Base-by-base conservation (phyloP, 257 asterid species). In the Solanum phureja region DNA sequence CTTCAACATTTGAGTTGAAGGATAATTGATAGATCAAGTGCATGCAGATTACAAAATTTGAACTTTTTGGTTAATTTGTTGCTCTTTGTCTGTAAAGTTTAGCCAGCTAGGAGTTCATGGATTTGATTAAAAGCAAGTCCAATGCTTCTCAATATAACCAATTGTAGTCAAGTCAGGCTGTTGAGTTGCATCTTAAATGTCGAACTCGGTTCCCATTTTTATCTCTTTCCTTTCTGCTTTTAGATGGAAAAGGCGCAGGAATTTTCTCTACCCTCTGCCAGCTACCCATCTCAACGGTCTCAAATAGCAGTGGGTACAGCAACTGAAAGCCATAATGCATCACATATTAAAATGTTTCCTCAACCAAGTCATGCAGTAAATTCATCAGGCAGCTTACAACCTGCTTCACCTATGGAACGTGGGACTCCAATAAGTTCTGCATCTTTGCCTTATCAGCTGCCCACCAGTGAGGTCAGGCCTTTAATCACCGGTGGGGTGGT, bases 381-480 rank as follows among this genome's bases (percentile, higher is more conserved):
- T 90, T 52, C 94, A 87, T 87, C 95, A 42, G 96, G 94, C 87
- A 90, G 87, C 87, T 88, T 93, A 86, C 94, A 90, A 87, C 72
- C 95, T 35, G 87, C 90, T 86, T 86, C 94, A 73, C 90, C 94
- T 82, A 62, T 90, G 83, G 90, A 89, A 87, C 96, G 90, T 86
- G 93, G 85, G 68, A 44, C 90, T 37, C 84, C 91, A 21, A 86
- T 91, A 86, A 94, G 89, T 86, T 89, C 94, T 77, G 74, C 94
- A 62, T 86, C 96, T 87, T 91, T 92, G 87, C 92, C 98, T 19
- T 95, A 94, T 90, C 99, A 97, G 94, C 98, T 94, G 84, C 98
- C 98, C 86, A 91, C 95, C 33, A 97, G 98, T 87, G 99, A 96
- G 94, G 91, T 97, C 88, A 94, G 96, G 87, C 95, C 96, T 74